Conservation (phyloP, 306 rosid species). For the Lithocarpus polystachyus region DNA sequence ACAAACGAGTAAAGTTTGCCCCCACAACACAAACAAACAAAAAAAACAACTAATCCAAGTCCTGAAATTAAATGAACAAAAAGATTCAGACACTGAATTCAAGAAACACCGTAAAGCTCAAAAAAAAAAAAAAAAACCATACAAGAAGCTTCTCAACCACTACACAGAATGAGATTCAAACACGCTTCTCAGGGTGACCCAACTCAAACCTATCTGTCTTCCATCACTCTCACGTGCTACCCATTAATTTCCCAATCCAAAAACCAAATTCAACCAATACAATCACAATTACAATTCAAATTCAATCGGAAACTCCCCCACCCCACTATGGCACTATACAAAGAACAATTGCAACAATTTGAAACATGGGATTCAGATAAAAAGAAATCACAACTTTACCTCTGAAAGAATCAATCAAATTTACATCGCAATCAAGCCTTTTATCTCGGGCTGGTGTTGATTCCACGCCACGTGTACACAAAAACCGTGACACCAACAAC, state of each 20-base stretch:
- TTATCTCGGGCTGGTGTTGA: background rate
- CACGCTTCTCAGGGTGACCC: conserved; percentile 23
- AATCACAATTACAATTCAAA: background rate
- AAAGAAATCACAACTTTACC: background rate
- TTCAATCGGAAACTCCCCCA: conserved; percentile 28
- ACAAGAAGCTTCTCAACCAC: conserved; percentile 22
- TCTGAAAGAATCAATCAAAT: conserved; percentile 13
- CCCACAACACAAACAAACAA: background rate
- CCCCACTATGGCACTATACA: background rate
- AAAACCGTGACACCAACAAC: conserved; percentile 21
- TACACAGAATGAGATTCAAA: conserved; percentile 15
- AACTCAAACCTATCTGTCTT: conserved; percentile 29
- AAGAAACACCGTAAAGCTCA: conserved; percentile 25
- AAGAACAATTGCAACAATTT: background rate
- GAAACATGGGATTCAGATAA: conserved; percentile 25
- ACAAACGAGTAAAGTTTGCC: background rate
- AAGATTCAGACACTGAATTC: conserved; percentile 8
- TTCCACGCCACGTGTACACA: conserved; percentile 30
- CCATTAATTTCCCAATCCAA: conserved; percentile 27
- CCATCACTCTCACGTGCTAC: conserved; percentile 23
- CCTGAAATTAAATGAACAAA: conserved; percentile 12
- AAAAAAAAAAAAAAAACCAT: background rate
- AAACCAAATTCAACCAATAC: conserved; percentile 24
- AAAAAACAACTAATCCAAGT: conserved; percentile 13
- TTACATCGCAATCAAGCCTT: conserved; percentile 18